Conservation (phyloP, 192 early-diverging fungal species). For the Podila horticola region DNA sequence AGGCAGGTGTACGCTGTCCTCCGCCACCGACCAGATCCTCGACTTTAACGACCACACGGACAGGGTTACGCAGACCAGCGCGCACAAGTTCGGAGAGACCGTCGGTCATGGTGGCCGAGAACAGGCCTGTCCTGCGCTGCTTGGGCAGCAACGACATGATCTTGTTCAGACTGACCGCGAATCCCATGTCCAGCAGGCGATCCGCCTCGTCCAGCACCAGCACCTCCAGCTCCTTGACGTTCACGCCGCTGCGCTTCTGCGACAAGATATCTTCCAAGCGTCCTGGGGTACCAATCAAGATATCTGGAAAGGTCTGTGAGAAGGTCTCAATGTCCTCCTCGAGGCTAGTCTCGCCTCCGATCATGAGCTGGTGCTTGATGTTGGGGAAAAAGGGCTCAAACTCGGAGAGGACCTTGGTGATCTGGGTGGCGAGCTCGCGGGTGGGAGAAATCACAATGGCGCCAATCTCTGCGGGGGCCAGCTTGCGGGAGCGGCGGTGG, state of each 20-base stretch:
- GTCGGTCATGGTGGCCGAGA: constrained; percentile 97
- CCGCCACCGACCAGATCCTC: constrained; percentile 64
- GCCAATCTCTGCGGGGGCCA: constrained; percentile 82
- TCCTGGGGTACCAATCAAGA: constrained; percentile 93
- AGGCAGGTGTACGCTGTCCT: constrained; percentile 71
- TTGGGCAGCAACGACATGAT: constrained; percentile 89
- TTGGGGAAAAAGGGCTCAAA: constrained; percentile 60
- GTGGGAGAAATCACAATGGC: constrained; percentile 92
- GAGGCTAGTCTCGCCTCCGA: constrained; percentile 75
- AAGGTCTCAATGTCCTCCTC: constrained; percentile 73
- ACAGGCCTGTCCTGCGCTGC: constrained; percentile 95
- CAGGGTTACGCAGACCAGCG: constrained; percentile 93
- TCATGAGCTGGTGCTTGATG: constrained; percentile 69
- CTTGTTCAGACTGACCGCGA: constrained; percentile 77
- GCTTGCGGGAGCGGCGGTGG: constrained; percentile 62
- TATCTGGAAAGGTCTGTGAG: constrained; percentile 74
- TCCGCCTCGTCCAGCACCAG: constrained; percentile 97
- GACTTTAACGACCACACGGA: constrained; percentile 89
- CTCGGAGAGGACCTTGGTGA: constrained; percentile 73
- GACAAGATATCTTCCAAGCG: constrained; percentile 83
- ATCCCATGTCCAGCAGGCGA: constrained; percentile 94
- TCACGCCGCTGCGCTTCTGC: constrained; percentile 61
- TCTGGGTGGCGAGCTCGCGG: constrained; percentile 91
- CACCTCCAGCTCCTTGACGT: constrained; percentile 85
- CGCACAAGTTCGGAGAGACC: constrained; percentile 83